phyloP scores from a whole-genome alignment of 805 yeast species.

The Starmerella tilneyi region DNA sequence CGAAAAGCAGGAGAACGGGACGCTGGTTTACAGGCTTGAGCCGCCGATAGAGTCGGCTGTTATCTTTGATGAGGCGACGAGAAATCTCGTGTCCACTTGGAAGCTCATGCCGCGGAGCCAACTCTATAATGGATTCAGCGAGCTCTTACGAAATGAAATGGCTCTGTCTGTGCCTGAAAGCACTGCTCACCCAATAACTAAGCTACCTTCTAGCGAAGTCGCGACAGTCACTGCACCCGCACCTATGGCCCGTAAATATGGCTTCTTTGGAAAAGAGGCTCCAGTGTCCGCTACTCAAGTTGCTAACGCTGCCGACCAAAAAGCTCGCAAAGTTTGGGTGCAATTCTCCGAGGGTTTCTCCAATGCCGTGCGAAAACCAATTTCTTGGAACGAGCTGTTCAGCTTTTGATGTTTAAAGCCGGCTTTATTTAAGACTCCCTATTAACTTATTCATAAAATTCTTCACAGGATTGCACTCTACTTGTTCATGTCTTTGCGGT shows the following conservation, averaged over 20 bases:
- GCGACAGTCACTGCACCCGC: not conserved
- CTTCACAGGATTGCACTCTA: too few relatives aligned
- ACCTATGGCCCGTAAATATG: slow-evolving; percentile 12
- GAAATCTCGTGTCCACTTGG: slow-evolving; percentile 8
- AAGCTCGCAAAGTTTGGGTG: slow-evolving; percentile 51
- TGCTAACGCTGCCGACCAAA: not conserved
- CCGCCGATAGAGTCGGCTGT: slow-evolving; percentile 31
- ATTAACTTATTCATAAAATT: not conserved
- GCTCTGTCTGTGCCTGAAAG: not conserved
- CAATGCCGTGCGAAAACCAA: slow-evolving; percentile 76
- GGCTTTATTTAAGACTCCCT: not conserved
- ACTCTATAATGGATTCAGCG: slow-evolving; percentile 8
- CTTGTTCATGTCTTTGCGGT: too few relatives aligned
- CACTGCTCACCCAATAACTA: not conserved
- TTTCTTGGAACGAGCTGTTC: slow-evolving; percentile 57
- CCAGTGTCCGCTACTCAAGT: slow-evolving; percentile 12
- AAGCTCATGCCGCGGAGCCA: slow-evolving; percentile 14
- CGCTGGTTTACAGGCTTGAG: slow-evolving; percentile 27
- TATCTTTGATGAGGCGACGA: slow-evolving; percentile 12
- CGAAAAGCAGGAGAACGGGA: slow-evolving; percentile 29
- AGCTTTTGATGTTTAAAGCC: not conserved
- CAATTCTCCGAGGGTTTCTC: slow-evolving; percentile 86
- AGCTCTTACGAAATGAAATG: not conserved
- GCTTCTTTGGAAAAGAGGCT: slow-evolving; percentile 20
- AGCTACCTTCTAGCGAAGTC: too few relatives aligned